Evolutionary conservation across 2,329 filamentous ascomycete species (phyloP).

Genomic region (Alternaria burnsii): DNA sequence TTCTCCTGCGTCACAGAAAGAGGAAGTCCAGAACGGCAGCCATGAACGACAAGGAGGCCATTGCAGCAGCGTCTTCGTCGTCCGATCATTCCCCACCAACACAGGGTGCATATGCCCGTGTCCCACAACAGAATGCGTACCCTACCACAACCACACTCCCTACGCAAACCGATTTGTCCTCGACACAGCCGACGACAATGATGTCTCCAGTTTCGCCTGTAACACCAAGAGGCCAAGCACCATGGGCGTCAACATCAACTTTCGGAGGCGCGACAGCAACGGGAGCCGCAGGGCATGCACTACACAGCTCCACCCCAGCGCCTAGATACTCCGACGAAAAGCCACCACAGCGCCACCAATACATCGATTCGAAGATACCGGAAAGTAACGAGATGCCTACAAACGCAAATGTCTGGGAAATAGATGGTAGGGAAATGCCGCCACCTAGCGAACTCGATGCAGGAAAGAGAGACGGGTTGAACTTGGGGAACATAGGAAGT

Average conservation of each 20-base stretch:
- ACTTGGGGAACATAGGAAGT: not conserved
- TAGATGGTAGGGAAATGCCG: conserved; percentile 15
- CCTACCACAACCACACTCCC: not conserved
- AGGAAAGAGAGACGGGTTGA: not conserved
- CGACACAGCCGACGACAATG: conserved; percentile 1
- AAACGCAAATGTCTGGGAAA: conserved; percentile 22
- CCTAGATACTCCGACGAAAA: conserved; percentile 9
- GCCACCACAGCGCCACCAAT: conserved; percentile 1
- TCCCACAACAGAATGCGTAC: not conserved
- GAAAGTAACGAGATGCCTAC: conserved; percentile 18
- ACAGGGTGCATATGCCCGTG: not conserved
- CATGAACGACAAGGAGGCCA: conserved; percentile 8
- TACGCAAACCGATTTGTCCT: not conserved
- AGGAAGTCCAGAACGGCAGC: conserved; percentile 1
- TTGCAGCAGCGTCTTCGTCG: not conserved
- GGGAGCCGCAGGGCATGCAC: not conserved
- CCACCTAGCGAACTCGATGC: conserved; percentile 15
- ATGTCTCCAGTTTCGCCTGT: conserved; percentile 7
- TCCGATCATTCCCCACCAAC: not conserved
- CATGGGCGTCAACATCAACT: conserved; percentile 6
- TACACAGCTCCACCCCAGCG: not conserved
- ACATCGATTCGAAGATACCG: not conserved
- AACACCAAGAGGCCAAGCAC: not conserved
- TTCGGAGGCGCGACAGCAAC: not conserved
- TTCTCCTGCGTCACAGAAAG: conserved; percentile 19